These are phyloP conservation scores for Aureobasidium zeae DNA, from an alignment of 2,329 filamentous ascomycete genomes.

Conservation along the genomic window DNA sequence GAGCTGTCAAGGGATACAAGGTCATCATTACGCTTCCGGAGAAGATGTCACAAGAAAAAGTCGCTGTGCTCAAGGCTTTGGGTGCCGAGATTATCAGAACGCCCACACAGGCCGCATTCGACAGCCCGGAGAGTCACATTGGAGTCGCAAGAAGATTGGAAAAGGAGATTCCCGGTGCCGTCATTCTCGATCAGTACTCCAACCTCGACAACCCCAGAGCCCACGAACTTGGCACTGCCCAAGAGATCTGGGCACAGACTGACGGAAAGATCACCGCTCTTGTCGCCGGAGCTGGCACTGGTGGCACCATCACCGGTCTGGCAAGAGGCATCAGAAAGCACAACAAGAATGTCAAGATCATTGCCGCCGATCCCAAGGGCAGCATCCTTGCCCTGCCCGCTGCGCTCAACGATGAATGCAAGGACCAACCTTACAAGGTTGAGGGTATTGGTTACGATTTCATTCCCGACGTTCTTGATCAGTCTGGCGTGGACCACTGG, in stretches of 20 bases:
- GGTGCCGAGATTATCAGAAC: constrained; percentile 97
- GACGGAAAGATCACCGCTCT: constrained; percentile 68
- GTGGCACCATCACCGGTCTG: constrained; percentile 87
- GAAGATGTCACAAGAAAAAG: constrained; percentile 99
- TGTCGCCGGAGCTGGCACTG: constrained; percentile 87
- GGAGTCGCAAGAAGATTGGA: constrained; percentile 82
- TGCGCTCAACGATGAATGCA: constrained; percentile 65
- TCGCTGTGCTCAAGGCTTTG: constrained; percentile 83
- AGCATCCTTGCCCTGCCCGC: constrained; percentile 82
- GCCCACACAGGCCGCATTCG: constrained; percentile 89
- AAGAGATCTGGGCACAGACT: constrained; percentile 94
- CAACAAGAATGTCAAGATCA: constrained; percentile 72
- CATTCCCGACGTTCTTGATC: constrained; percentile 85
- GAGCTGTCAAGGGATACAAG: constrained; percentile 93
- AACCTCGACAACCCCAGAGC: constrained; percentile 88
- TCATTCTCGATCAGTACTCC: constrained; percentile 93
- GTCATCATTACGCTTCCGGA: constrained; percentile 97
- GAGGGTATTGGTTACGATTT: constrained; percentile 99
- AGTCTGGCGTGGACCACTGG: constrained; percentile 76
- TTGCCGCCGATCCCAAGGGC: constrained; percentile 86
- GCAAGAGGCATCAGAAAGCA: constrained; percentile 81
- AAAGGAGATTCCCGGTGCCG: constrained; percentile 92
- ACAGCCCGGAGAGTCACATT: constrained; percentile 92
- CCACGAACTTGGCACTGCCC: constrained; percentile 86
- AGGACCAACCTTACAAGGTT: constrained; percentile 87